Conservation (phyloP, 2,329 filamentous ascomycete genomes). For the Eurotiales sp. region DNA sequence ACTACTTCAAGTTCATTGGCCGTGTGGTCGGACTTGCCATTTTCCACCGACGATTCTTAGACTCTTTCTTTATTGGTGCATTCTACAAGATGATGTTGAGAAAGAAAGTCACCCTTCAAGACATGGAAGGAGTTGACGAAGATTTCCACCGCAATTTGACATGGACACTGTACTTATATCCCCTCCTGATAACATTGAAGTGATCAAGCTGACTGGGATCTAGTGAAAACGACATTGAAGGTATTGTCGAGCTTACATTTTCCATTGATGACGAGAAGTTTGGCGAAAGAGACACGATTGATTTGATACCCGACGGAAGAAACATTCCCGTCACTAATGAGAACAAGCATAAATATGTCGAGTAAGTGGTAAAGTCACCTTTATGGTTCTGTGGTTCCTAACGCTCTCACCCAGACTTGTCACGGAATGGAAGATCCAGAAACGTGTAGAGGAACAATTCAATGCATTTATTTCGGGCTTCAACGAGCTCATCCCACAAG, state of each 20-base stretch:
- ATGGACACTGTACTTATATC: conserved; percentile 73
- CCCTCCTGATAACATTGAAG: neutral
- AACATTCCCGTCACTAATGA: conserved; percentile 96
- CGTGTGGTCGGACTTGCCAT: conserved; percentile 95
- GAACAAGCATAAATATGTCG: conserved; percentile 98
- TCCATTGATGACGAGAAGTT: conserved; percentile 97
- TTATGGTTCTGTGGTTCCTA: neutral
- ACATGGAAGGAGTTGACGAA: conserved; percentile 98
- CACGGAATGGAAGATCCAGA: conserved; percentile 98
- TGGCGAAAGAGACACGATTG: conserved; percentile 88
- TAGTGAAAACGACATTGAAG: conserved; percentile 90
- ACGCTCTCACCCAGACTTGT: conserved; percentile 61
- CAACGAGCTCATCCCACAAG: conserved; percentile 93
- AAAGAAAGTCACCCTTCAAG: conserved; percentile 84
- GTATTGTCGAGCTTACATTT: conserved; percentile 91
- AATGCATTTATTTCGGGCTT: conserved; percentile 96
- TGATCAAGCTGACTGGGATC: neutral
- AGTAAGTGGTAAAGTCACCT: conserved; percentile 50
- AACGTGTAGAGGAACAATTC: conserved; percentile 97
- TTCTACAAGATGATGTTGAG: conserved; percentile 99
- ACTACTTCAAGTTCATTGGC: conserved; percentile 99
- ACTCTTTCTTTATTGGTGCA: conserved; percentile 98
- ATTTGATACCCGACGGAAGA: conserved; percentile 83
- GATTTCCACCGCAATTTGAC: conserved; percentile 95
- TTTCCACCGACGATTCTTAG: conserved; percentile 94